Evolutionary conservation across 495 filamentous ascomycete genomes (phyloP).

Genomic region (Aspergillus bridgeri): DNA sequence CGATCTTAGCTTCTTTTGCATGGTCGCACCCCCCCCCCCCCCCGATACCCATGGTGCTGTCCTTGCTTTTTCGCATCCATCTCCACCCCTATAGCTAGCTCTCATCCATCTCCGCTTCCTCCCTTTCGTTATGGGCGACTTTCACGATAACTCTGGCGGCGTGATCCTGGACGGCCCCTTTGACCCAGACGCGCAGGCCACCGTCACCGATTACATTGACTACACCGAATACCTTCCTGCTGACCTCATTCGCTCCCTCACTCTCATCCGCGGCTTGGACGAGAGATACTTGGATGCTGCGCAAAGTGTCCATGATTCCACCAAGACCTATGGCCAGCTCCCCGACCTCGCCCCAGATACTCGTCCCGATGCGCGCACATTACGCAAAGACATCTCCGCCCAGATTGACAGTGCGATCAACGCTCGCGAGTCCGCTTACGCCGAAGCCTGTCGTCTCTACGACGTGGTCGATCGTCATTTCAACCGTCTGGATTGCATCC

Average conservation of each 20-base stretch:
- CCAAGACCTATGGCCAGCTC: constrained; percentile 68
- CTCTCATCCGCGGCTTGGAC: constrained; percentile 81
- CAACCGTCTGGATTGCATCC: constrained; percentile 71
- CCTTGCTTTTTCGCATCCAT: constrained; percentile 12
- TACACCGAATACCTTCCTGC: constrained; percentile 95
- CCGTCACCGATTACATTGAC: constrained; percentile 92
- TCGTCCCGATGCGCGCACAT: constrained; percentile 49
- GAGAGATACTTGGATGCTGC: constrained; percentile 63
- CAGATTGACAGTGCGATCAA: constrained; percentile 70
- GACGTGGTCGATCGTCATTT: constrained; percentile 77
- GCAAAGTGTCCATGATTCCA: constrained; percentile 65
- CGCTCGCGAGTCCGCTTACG: constrained; percentile 71
- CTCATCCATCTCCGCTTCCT: constrained; percentile 10
- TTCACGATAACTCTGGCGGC: constrained; percentile 42
- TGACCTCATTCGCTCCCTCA: constrained; percentile 86
- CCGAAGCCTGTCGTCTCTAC: constrained; percentile 77
- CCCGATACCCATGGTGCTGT: constrained; percentile 18
- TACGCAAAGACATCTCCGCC: constrained; percentile 75
- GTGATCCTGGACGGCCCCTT: constrained; percentile 48
- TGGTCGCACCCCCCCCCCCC: constrained; percentile 21
- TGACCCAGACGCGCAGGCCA: constrained; percentile 92
- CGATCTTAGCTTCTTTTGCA: constrained; percentile 1
- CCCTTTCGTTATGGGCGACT: constrained; percentile 27
- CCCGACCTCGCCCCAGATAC: constrained; percentile 54
- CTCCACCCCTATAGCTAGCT: constrained; percentile 12